These are phyloP conservation scores for Cladosporium sp. DNA, from an alignment of 2,329 filamentous ascomycete species.

Conservation along the genomic window DNA sequence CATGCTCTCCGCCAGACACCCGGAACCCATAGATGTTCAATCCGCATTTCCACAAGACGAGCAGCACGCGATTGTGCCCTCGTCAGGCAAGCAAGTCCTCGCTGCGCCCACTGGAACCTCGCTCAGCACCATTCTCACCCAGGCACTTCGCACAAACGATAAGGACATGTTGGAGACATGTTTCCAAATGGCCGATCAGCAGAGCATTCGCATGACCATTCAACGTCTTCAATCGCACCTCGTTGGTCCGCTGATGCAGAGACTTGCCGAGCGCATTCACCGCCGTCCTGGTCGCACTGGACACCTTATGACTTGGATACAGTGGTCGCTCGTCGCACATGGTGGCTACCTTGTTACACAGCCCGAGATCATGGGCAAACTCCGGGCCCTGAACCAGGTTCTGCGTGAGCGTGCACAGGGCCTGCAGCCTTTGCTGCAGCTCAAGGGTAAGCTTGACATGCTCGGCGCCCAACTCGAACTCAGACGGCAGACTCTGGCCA, in stretches of 20 bases:
- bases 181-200: constrained; percentile 71
- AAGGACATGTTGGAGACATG: constrained; percentile 85
- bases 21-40: constrained; percentile 72
- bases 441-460: constrained; percentile 96
- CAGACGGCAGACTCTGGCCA: constrained; percentile 61
- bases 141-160: constrained; percentile 91
- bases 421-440: constrained; percentile 72
- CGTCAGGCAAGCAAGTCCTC: constrained; percentile 45
- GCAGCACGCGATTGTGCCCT: constrained; percentile 41
- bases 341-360: constrained; percentile 86
- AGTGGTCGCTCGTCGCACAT: constrained; percentile 89
- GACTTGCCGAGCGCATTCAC: constrained; percentile 82
- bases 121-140: constrained; percentile 85
- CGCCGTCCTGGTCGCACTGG: constrained; percentile 83
- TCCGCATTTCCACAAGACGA: constrained; percentile 47
- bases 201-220: constrained; percentile 81
- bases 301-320: constrained; percentile 89
- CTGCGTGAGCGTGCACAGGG: constrained; percentile 81
- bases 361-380: constrained; percentile 72
- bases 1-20: constrained; percentile 64
- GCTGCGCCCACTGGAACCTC: constrained; percentile 69
- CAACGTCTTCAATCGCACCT: constrained; percentile 83
- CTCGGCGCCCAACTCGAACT: constrained; percentile 84
- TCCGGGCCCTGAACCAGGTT: constrained; percentile 77
- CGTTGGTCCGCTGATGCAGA: constrained; percentile 72